phyloP scores from a whole-genome alignment of 352 stramenopile species.

The Nothophytophthora sp. region DNA sequence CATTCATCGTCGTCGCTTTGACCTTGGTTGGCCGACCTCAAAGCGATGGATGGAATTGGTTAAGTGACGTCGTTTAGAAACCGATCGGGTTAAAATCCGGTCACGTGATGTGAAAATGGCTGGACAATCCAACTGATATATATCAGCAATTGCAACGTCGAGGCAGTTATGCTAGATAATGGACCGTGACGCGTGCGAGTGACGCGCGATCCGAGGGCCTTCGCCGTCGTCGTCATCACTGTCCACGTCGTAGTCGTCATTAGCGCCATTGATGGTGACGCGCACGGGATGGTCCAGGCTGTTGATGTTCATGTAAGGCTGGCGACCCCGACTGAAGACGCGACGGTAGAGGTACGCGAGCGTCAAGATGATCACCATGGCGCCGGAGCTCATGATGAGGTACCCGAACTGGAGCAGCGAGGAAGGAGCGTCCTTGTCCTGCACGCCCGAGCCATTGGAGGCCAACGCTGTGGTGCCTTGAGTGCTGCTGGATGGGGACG shows the following conservation, averaged over 20 bases:
- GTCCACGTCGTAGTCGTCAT: conserved; percentile 31
- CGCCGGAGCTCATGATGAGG: conserved; percentile 61
- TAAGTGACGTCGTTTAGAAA: no score
- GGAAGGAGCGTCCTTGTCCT: conserved; percentile 17
- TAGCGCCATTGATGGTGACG: conserved; percentile 21
- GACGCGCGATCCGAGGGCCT: conserved; percentile 22
- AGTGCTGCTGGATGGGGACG: conserved; percentile 5
- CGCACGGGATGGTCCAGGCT: conserved; percentile 33
- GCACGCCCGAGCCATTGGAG: conserved; percentile 19
- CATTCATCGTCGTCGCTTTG: conserved; percentile 30
- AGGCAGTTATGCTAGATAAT: conserved; percentile 19
- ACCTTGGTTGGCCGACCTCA: no score
- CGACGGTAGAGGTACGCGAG: conserved; percentile 71
- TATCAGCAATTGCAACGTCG: no score
- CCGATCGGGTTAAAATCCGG: no score
- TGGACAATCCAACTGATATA: no score
- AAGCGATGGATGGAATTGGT: no score
- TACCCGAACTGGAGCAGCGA: conserved; percentile 65
- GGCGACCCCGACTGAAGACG: conserved; percentile 56
- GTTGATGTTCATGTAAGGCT: conserved; percentile 79
- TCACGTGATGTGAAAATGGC: conserved; percentile 5
- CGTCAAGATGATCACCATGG: conserved; percentile 59
- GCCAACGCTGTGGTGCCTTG: conserved; percentile 17
- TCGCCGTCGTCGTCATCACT: conserved; percentile 35
- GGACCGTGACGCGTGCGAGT: conserved; percentile 28